Conservation (phyloP, 208 protist species). For the Crithidia expoeki region DNA sequence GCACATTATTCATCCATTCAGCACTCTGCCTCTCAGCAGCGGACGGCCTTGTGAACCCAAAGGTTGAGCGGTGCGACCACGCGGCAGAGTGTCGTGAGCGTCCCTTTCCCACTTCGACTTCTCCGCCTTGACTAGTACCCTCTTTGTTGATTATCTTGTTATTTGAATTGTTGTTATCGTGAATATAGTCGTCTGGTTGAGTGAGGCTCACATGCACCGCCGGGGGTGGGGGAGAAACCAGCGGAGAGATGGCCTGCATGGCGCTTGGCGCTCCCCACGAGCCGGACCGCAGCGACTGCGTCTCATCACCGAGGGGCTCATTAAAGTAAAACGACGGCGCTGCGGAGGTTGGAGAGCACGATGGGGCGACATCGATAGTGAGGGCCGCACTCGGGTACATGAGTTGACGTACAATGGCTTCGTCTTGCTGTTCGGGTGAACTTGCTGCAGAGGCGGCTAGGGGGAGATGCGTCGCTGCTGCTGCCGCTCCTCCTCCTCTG, state of each 20-base stretch:
- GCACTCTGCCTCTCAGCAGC: not conserved
- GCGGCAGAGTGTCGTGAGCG: not conserved
- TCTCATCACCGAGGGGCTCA: not conserved
- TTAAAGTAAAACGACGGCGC: not conserved
- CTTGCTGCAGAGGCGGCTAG: not conserved
- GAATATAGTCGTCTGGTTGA: not conserved
- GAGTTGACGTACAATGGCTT: slow-evolving; percentile 5
- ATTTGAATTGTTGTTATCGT: no score
- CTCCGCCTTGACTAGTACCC: not conserved
- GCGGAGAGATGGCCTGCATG: not conserved
- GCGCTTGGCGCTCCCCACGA: slow-evolving; percentile 1
- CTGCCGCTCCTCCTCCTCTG: not conserved
- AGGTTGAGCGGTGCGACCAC: not conserved
- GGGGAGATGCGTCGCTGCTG: not conserved
- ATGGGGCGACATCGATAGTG: slow-evolving; percentile 16
- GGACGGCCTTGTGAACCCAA: not conserved
- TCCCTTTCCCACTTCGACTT: not conserved
- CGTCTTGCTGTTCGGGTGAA: not conserved
- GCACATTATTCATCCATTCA: not conserved
- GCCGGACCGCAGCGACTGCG: not conserved
- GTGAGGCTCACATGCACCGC: not conserved
- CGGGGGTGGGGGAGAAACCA: not conserved
- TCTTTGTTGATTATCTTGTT: not conserved
- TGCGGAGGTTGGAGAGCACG: not conserved
- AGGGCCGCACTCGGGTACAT: slow-evolving; percentile 13